Evolutionary conservation across 1,139 yeast genomes (phyloP).

Genomic region (Geotrichum citri-aurantii): DNA sequence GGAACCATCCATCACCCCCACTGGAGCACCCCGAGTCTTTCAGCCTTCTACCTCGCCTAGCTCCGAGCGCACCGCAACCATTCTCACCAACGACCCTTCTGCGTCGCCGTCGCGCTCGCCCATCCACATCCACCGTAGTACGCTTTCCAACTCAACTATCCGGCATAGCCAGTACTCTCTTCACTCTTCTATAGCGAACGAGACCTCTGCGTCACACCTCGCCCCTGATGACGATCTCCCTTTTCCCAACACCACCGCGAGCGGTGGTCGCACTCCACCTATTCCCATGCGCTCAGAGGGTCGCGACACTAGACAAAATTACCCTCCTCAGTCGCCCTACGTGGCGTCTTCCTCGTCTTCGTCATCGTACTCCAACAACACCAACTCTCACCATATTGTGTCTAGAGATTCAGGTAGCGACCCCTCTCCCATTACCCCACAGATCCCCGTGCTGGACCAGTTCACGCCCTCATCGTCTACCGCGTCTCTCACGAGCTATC

Average conservation of each 20-base stretch:
- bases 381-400: constrained; percentile 29
- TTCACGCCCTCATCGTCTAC: constrained; percentile 13
- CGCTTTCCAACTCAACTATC: constrained; percentile 12
- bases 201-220: neutral
- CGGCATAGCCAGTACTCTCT: constrained; percentile 14
- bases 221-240: constrained; percentile 10
- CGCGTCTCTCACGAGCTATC: constrained; percentile 7
- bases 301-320: constrained; percentile 5
- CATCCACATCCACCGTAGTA: constrained; percentile 5
- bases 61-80: constrained; percentile 11
- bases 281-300: constrained; percentile 16
- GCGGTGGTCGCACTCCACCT: constrained; percentile 16
- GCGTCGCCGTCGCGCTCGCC: constrained; percentile 7
- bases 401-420: constrained; percentile 9
- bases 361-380: constrained; percentile 16
- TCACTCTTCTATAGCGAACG: constrained; percentile 5
- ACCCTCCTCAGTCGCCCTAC: constrained; percentile 34
- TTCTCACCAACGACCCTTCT: neutral
- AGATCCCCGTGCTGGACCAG: constrained; percentile 19
- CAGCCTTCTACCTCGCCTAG: constrained; percentile 5
- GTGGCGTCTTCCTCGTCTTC: constrained; percentile 9
- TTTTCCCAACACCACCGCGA: constrained; percentile 7
- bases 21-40: constrained; percentile 1
- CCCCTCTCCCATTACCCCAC: constrained; percentile 21
- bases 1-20: constrained; percentile 13